These are phyloP conservation scores for Aphanomyces astaci DNA, from an alignment of 352 stramenopile genomes.

Conservation along the genomic window DNA sequence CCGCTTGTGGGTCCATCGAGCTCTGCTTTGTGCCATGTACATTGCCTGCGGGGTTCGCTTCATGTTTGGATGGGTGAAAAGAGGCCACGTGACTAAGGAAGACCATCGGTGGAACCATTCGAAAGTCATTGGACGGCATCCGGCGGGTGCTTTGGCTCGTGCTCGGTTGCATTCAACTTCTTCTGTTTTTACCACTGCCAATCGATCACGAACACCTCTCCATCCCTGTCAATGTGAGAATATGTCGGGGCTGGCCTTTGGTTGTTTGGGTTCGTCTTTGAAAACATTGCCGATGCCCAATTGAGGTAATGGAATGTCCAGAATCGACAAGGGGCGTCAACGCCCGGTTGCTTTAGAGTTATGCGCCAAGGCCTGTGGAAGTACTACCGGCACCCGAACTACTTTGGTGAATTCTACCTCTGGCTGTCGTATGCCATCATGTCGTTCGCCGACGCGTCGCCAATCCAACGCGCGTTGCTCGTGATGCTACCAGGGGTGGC, in stretches of 20 bases:
- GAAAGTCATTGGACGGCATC: background rate
- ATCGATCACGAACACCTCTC: conserved; percentile 14
- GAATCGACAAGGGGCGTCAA: background rate
- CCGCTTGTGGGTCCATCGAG: conserved; percentile 2
- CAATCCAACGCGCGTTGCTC: background rate
- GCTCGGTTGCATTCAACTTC: conserved; percentile 5
- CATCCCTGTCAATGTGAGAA: conserved; percentile 30
- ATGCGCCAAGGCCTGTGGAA: conserved; percentile 29
- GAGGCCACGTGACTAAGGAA: conserved; percentile 2
- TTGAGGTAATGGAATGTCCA: conserved; percentile 57
- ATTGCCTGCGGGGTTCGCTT: conserved; percentile 2
- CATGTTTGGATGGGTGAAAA: conserved; percentile 8
- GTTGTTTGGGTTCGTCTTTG: conserved; percentile 61
- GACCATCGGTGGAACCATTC: conserved; percentile 12
- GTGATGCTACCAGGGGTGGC: conserved; percentile 7
- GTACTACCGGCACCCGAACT: conserved; percentile 33
- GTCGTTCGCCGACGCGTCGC: background rate
- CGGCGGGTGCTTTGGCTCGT: conserved; percentile 6
- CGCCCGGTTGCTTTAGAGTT: conserved; percentile 8
- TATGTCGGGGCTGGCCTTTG: conserved; percentile 44
- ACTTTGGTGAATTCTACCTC: conserved; percentile 32
- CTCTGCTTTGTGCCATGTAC: conserved; percentile 5
- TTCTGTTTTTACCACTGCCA: conserved; percentile 22
- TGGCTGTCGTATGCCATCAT: conserved; percentile 25
- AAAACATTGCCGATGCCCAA: conserved; percentile 71